Percentiles rank a stretch among this genome's conserved stretches.
These are phyloP conservation scores for Silene latifolia DNA, from an alignment of 148 eudicot species.

Conservation along the genomic window DNA sequence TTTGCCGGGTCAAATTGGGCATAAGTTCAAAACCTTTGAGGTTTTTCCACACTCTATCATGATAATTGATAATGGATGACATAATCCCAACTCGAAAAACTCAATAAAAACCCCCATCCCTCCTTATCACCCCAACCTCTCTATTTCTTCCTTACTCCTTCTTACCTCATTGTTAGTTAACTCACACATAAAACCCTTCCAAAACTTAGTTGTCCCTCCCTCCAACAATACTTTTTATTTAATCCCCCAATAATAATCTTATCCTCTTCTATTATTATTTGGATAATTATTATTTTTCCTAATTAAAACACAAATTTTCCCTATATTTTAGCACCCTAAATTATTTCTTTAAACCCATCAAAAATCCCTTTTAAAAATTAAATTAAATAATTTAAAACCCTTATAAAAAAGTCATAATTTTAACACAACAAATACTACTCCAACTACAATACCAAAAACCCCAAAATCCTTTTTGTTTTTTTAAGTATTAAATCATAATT, in stretches of 20 bases:
- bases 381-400: background rate
- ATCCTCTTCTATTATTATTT: background rate
- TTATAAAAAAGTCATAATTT: no score
- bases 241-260: background rate
- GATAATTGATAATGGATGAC: background rate
- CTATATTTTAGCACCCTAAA: background rate
- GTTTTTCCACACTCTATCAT: background rate
- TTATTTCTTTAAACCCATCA: background rate
- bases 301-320: background rate
- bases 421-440: background rate
- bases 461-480: no score
- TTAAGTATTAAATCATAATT: no score
- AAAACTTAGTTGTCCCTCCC: background rate
- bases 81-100: slow-evolving; percentile 13
- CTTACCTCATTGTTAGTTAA: slow-evolving; percentile 3
- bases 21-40: no score
- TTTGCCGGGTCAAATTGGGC: no score
- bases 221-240: background rate
- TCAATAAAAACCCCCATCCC: slow-evolving; percentile 14
- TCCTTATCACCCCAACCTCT: background rate
- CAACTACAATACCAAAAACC: background rate
- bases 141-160: background rate
- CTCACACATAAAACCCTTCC: background rate
- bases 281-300: background rate
- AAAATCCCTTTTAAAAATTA: background rate